Evolutionary conservation across 2,329 filamentous ascomycete species (phyloP), one percentile per base, ranked within the genome.

Genomic region (Elsinoe necatrix): DNA sequence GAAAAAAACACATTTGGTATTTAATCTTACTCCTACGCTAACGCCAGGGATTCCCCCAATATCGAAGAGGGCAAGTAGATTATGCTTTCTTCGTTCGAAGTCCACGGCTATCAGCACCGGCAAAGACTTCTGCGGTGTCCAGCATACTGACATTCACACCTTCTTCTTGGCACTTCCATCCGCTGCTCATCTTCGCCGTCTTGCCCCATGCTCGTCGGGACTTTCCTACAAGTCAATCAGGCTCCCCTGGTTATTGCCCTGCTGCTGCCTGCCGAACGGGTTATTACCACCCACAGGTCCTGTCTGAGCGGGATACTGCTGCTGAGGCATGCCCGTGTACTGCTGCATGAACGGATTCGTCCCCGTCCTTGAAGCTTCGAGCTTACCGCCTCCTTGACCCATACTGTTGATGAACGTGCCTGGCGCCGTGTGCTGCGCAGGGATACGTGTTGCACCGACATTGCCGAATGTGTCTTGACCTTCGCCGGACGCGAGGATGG

Each of bases 381-480:
- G 72, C 58, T 81, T 80, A 63, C 83, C 82, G 57, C 88, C 74
- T n/a, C 89, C 88, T 35, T 86, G 78, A 51, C 93, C 93, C 5
- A 93, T 90, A 59, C 89, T 95, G 74, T 98, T 98, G 73, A 98
- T 86, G 69, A 97, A 98, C 0, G 88, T 95, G 23, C 92, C 93
- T 0, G 93, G 93, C 1, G 93, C 90, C 0, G 93, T 98, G 71
- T 98, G 93, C 69, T 98, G 93, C 1, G 93, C 85, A 1, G 93
- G 93, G 61, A 98, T 95, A 71, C 93, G 90, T 47, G 95, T 79
- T 62, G 97, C 89, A 63, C 93, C 93, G n/a, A 89, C 89, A 70
- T 98, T 98, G 62, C 93, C 93, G 69, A 95, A 98, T 0, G 93
- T 98, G 68, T 98, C 93, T 77, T 95, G 87, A 21, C 93, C 93